phyloP scores from a whole-genome alignment of 768 basidiomycete species.

The Paxillus involutus region DNA sequence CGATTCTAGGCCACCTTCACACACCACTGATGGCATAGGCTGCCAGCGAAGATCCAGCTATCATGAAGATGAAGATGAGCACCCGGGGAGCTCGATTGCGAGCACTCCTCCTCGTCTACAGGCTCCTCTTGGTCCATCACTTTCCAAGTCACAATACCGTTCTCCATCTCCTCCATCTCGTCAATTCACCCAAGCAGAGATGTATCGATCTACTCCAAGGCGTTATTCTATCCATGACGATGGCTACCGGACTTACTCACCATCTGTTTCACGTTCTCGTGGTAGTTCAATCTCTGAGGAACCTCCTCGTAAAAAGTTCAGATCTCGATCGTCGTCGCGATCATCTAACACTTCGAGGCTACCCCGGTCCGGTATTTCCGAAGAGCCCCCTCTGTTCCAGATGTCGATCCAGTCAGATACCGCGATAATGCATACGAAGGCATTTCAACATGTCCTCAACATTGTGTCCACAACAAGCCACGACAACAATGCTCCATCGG shows the following conservation, averaged over 20 bases:
- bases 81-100: constrained; percentile 31
- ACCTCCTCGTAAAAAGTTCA: constrained; percentile 32
- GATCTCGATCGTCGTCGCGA: constrained; percentile 50
- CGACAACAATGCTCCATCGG: constrained; percentile 13
- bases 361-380: constrained; percentile 28
- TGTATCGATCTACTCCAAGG: constrained; percentile 2
- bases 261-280: constrained; percentile 23
- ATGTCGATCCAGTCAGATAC: constrained; percentile 15
- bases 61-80: constrained; percentile 27
- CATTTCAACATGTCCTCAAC: constrained; percentile 19
- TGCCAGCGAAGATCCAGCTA: constrained; percentile 16
- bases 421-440: constrained; percentile 37
- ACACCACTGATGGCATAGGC: constrained; percentile 32
- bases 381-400: constrained; percentile 17
- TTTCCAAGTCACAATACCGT: constrained; percentile 16
- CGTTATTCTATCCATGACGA: constrained; percentile 6
- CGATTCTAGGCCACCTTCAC: constrained; percentile 30
- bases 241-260: constrained; percentile 16
- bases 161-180: constrained; percentile 27
- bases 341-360: constrained; percentile 44
- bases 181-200: constrained; percentile 6
- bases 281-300: constrained; percentile 30
- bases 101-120: constrained; percentile 31
- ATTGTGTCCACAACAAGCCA: constrained; percentile 8
- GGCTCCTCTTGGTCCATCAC: not conserved